Conservation (phyloP, 2,329 filamentous ascomycete species). For the Sporothrix protearum region DNA sequence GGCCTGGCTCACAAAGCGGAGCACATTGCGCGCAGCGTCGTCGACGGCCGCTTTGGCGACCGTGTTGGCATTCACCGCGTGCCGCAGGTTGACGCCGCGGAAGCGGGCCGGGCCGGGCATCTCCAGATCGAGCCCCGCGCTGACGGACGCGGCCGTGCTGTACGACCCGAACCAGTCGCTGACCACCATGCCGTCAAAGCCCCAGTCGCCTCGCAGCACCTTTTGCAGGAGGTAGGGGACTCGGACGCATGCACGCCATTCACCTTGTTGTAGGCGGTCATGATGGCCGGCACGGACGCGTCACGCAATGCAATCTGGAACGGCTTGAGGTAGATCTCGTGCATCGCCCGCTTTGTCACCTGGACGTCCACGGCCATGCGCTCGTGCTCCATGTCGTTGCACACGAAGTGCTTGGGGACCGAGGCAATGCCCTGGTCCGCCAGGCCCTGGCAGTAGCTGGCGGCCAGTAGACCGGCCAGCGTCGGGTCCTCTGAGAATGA, state of each 20-base stretch:
- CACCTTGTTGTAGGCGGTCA: slow-evolving; percentile 33
- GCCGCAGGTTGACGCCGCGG: slow-evolving; percentile 27
- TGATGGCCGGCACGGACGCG: slow-evolving; percentile 37
- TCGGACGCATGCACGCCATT: slow-evolving; percentile 41
- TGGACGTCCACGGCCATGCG: slow-evolving; percentile 37
- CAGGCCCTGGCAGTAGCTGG: slow-evolving; percentile 37
- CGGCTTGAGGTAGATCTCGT: slow-evolving; percentile 40
- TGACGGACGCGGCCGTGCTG: slow-evolving; percentile 30
- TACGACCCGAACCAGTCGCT: slow-evolving; percentile 40
- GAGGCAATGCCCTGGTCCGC: slow-evolving; percentile 37
- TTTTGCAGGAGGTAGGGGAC: slow-evolving; percentile 37
- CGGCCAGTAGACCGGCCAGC: slow-evolving; percentile 36
- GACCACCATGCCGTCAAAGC: slow-evolving; percentile 39
- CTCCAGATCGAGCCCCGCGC: slow-evolving; percentile 33
- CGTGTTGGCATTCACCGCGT: slow-evolving; percentile 26
- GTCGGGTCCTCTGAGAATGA: slow-evolving; percentile 41
- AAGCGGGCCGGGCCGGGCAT: slow-evolving; percentile 35
- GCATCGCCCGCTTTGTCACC: slow-evolving; percentile 39
- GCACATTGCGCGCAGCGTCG: slow-evolving; percentile 31
- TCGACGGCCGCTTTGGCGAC: slow-evolving; percentile 31
- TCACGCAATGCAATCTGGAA: slow-evolving; percentile 38
- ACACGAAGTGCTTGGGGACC: slow-evolving; percentile 42
- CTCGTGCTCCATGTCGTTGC: slow-evolving; percentile 41
- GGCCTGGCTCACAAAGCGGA: slow-evolving; percentile 29
- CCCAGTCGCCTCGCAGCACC: slow-evolving; percentile 40